Evolutionary conservation across 1,284 basidiomycete species (phyloP).

Genomic region (Ceratobasidium sp.): DNA sequence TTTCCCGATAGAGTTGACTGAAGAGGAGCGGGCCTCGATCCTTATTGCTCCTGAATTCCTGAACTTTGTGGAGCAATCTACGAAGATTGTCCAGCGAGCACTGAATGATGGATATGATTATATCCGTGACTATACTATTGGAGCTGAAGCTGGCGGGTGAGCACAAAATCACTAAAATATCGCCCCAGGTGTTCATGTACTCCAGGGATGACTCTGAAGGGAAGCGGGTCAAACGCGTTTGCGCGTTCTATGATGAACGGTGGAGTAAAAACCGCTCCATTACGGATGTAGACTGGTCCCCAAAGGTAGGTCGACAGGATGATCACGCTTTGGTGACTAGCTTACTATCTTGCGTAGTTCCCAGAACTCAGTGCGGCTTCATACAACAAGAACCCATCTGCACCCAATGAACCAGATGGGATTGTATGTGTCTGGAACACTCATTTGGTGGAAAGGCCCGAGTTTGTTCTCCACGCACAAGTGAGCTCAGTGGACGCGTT

Average conservation of each 20-base stretch:
- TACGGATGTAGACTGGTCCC: constrained; percentile 97
- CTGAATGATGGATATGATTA: constrained; percentile 97
- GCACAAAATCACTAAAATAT: constrained; percentile 51
- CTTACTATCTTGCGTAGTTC: constrained; percentile 66
- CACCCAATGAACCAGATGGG: constrained; percentile 93
- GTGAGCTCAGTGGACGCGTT: constrained; percentile 58
- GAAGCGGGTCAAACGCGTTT: constrained; percentile 85
- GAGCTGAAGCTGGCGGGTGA: constrained; percentile 76
- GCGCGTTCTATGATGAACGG: constrained; percentile 88
- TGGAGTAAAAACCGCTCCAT: constrained; percentile 92
- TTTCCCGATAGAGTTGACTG: constrained; percentile 72
- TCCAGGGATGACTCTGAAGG: constrained; percentile 88
- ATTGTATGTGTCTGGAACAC: constrained; percentile 98
- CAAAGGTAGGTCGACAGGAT: constrained; percentile 69
- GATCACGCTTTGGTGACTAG: not conserved
- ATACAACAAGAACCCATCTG: constrained; percentile 95
- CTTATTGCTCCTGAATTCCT: constrained; percentile 88
- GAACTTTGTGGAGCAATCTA: constrained; percentile 94
- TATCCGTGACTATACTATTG: constrained; percentile 92
- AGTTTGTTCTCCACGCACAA: constrained; percentile 98
- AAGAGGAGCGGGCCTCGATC: constrained; percentile 84
- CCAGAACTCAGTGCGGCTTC: constrained; percentile 94
- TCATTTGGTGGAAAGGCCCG: constrained; percentile 92
- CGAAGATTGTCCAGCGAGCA: constrained; percentile 95
- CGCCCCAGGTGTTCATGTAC: constrained; percentile 17